A percentile compares a stretch with the other conserved stretches of the same genome.
Evolutionary conservation across 495 filamentous ascomycete species (phyloP).

Genomic region (Neurospora hispaniola): DNA sequence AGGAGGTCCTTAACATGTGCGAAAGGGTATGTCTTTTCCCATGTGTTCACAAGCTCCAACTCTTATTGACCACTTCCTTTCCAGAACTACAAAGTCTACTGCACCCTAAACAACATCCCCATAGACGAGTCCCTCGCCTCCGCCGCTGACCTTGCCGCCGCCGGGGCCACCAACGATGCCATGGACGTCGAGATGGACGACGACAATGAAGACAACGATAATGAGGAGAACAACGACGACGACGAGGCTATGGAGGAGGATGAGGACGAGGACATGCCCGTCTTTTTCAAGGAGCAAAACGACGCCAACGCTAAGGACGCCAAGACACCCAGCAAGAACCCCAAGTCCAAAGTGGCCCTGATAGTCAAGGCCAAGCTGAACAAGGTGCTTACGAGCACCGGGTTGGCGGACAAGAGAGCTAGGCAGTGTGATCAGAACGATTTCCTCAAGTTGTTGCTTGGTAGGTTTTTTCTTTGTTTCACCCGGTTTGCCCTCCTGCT

Average conservation of each 20-base stretch:
- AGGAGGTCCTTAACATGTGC: slow-evolving; percentile 67
- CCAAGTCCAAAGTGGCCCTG: slow-evolving; percentile 62
- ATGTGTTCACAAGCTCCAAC: neutral
- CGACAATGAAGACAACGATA: slow-evolving; percentile 39
- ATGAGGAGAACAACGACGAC: slow-evolving; percentile 41
- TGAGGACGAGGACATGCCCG: slow-evolving; percentile 46
- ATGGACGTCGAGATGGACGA: slow-evolving; percentile 46
- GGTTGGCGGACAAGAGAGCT: slow-evolving; percentile 67
- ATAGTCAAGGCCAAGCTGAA: slow-evolving; percentile 73
- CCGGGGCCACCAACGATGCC: slow-evolving; percentile 43
- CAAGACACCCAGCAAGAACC: slow-evolving; percentile 40
- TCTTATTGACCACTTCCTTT: neutral
- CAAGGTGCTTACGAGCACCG: slow-evolving; percentile 66
- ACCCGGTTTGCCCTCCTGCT: neutral
- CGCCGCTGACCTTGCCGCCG: slow-evolving; percentile 26
- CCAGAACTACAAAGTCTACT: slow-evolving; percentile 76
- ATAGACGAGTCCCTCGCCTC: slow-evolving; percentile 57
- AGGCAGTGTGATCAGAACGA: slow-evolving; percentile 84
- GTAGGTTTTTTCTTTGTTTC: slow-evolving; percentile 1
- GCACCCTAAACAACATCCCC: slow-evolving; percentile 67
- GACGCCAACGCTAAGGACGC: slow-evolving; percentile 34
- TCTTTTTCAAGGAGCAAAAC: slow-evolving; percentile 66
- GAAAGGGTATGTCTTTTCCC: slow-evolving; percentile 35
- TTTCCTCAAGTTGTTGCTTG: slow-evolving; percentile 51
- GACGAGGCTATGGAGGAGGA: slow-evolving; percentile 29